Base-by-base conservation (phyloP, 2,329 filamentous ascomycete genomes). In the Dothistroma septosporum region DNA sequence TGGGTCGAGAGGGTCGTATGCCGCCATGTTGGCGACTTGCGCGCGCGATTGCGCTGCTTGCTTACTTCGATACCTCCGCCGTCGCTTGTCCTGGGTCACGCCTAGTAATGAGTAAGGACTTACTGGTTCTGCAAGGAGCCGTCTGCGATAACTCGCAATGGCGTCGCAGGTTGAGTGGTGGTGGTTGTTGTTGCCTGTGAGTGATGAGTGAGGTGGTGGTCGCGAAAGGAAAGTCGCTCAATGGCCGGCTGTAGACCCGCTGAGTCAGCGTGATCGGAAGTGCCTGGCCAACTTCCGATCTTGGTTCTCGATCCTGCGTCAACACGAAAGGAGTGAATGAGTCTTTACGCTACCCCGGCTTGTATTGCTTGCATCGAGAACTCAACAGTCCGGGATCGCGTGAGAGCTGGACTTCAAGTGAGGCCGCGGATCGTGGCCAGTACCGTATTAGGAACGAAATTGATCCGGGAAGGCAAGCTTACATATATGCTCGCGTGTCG, bases 21-120 rank as follows among this genome's bases (percentile, higher is more conserved):
- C 80, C 75, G 73, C 81, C 73, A 81, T 78, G 68, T 80, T 61
- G 54, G 60, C 62, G 64, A 62, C 53, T 54, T 56, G 57, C 60
- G 60, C 57, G 46, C 24, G 19, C 24, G 6, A 28, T 14, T 33
- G 57, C 60, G 60, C 56, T 24, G 21, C 31, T 48, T 7, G 4
- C 22, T 28, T 50, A 19, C 53, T 31, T 19, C 41, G 41, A n/a
- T n/a, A 16, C 41, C n/a, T 8, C n/a, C 41, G 41, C 41, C n/a
- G 35, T 5, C n/a, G 2, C 14, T 19, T 19, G 41, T 44, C 41
- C n/a, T n/a, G n/a, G 8, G 14, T 5, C 4, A 16, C 16, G 41
- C 4, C 10, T 44, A 3, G 14, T n/a, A 1, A 19, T 44, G 41
- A 19, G 14, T 44, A 44, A 7, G 5, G 14, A 44, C 41, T 44